Percentiles rank a stretch among this genome's conserved stretches.
phyloP scores from a whole-genome alignment of 2,329 filamentous ascomycete species.

The Aspergillus ustus region DNA sequence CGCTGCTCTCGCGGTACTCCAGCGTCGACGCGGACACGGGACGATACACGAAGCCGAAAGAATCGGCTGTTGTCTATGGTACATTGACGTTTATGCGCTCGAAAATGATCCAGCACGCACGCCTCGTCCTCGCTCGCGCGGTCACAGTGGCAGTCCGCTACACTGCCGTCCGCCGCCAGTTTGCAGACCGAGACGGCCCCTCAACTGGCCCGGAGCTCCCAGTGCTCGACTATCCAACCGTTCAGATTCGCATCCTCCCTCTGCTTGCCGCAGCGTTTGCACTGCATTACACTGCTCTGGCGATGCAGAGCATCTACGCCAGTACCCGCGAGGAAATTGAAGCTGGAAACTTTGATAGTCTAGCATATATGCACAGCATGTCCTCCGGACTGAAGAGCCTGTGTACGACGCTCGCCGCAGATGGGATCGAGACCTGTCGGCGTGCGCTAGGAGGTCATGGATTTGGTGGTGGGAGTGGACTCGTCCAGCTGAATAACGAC shows the following conservation, averaged over 20 bases:
- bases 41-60: constrained; percentile 48
- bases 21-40: constrained; percentile 53
- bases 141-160: constrained; percentile 60
- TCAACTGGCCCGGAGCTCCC: constrained; percentile 43
- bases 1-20: constrained; percentile 56
- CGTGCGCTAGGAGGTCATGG: constrained; percentile 60
- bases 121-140: constrained; percentile 57
- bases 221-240: constrained; percentile 59
- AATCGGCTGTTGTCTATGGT: constrained; percentile 54
- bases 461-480: constrained; percentile 57
- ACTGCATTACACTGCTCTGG: constrained; percentile 48
- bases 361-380: constrained; percentile 59
- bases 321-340: constrained; percentile 53
- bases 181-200: constrained; percentile 52
- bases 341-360: constrained; percentile 51
- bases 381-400: constrained; percentile 59
- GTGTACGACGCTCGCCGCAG: constrained; percentile 58
- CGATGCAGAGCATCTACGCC: constrained; percentile 57
- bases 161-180: constrained; percentile 54
- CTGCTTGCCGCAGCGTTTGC: constrained; percentile 59
- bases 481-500: constrained; percentile 54
- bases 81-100: constrained; percentile 55
- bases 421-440: constrained; percentile 60
- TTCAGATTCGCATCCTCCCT: constrained; percentile 59
- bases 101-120: constrained; percentile 50